phyloP scores from a whole-genome alignment of 768 basidiomycete genomes.

The Amanita rubescens region DNA sequence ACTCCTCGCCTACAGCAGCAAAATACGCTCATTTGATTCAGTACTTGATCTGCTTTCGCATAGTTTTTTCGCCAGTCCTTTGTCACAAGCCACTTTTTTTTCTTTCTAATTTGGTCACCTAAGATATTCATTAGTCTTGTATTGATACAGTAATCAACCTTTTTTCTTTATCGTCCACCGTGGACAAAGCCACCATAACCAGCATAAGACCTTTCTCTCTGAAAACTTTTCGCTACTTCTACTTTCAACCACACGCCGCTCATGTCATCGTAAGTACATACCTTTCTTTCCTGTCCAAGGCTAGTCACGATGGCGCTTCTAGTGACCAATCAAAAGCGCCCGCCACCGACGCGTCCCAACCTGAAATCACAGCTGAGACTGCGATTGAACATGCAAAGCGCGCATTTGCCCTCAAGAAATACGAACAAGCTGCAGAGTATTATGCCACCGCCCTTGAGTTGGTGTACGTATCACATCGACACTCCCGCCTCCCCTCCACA shows the following conservation, averaged over 20 bases:
- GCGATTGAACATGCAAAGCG: constrained; percentile 76
- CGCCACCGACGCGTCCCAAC: constrained; percentile 19
- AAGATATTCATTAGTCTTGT: neutral
- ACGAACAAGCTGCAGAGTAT: constrained; percentile 76
- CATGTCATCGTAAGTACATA: constrained; percentile 3
- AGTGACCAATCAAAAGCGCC: neutral
- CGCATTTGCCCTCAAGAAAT: constrained; percentile 82
- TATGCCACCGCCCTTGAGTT: constrained; percentile 82
- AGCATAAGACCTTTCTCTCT: neutral
- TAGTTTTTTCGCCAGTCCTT: neutral
- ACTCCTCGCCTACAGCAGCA: constrained; percentile 3
- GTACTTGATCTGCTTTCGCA: neutral
- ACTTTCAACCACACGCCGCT: neutral
- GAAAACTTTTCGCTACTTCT: neutral
- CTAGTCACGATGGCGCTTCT: neutral
- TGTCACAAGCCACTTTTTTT: neutral
- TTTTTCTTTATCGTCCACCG: neutral
- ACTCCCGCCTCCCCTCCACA: neutral
- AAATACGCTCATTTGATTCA: constrained; percentile 5
- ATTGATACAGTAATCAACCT: constrained; percentile 2
- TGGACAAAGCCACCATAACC: neutral
- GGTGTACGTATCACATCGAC: constrained; percentile 46
- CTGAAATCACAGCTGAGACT: constrained; percentile 37
- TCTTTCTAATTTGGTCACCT: neutral
- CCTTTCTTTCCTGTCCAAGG: neutral